Base-by-base conservation (phyloP, 129 eudicot species). In the Rutidosis leptorrhynchoides region DNA sequence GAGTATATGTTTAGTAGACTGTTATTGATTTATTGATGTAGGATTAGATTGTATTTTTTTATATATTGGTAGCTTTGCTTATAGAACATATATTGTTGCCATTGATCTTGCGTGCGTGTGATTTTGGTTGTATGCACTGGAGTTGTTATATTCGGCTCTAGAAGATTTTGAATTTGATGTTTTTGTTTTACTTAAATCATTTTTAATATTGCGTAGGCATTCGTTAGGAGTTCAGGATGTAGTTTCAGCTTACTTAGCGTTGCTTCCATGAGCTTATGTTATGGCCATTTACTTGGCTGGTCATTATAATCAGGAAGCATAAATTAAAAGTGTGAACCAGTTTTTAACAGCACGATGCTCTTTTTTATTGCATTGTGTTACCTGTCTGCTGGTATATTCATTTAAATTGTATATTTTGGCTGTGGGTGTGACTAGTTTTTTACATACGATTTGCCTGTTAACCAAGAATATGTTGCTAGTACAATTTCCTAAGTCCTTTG, bases 351-450 rank as follows among this genome's bases (percentile, higher is more conserved):
- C 84, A 71, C 68, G 71, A 42, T 72, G 79, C 33, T 58, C 63
- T 65, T 22, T 58, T 40, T 15, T 67, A 53, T 51, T 74, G 64
- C 77, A 58, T 83, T 63, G 63, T 82, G 79, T 68, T 72, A 76
- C 76, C 75, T 79, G 80, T 72, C 74, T 83, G 68, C 82, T 83
- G 79, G 71, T 53, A 83, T 33, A 73, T 21, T 1, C 2, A 7
- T 22, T 7, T 9, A 14, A 11, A 9, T 1, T 8, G 45, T 37
- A 1, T 2, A 37, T 12, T 37, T 11, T 11, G 5, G 4, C 9
- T 33, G 1, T 33, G 40, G 1, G 6, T 30, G 35, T 37, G 3
- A 9, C 45, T 10, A 37, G 12, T 11, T 2, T 11, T 2, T 12
- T 37, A 37, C 15, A 11, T 37, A 2, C 4, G 0, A 11, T 37